Evolutionary conservation across 2,329 filamentous ascomycete genomes (phyloP), one percentile per base, ranked within the genome.

Genomic region (Colletotrichum sansevieriae): DNA sequence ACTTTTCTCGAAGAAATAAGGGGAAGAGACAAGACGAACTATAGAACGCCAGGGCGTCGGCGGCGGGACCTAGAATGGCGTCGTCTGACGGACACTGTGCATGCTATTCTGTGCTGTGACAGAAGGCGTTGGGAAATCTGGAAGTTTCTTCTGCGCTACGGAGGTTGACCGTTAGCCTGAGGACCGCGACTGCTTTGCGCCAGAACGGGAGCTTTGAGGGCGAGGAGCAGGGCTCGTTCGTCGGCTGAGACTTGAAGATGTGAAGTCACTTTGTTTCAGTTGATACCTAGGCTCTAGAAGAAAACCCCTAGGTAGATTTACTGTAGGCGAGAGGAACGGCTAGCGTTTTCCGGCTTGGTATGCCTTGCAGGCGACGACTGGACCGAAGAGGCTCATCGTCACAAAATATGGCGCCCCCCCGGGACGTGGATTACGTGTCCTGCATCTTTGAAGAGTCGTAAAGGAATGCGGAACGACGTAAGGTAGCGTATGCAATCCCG

Each of bases 391-490:
- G 43, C 43, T 46, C 18, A 46, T 46, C 15, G 18, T n/a, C 43
- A 3, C 3, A n/a, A 20, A 44, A 7, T 6, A 18, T 46, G 43
- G 25, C 25, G 5, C 43, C 43, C 10, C 43, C 43, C n/a, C 15
- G 15, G 18, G 18, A 2, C 18, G 18, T 18, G 18, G n/a, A 20
- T n/a, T 20, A 46, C n/a, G 15, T 20, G n/a, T 46, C n/a, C 43
- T 9, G 43, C 6, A 29, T 29, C 7, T 29, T 29, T 29, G 35
- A 12, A 18, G 10, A 25, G 52, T 39, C 43, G 8, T n/a, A 29
- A 29, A 60, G 57, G 33, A 60, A 60, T 29, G 57, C 57, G 44
- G 57, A n/a, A 51, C 49, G 43, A 60, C 57, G 57, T 60, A 49
- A 2, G 57, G 3, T 15, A 29, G 37, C 37, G 9, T 55, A 41